phyloP scores from a whole-genome alignment of 1,139 yeast genomes.

The Magnusiomyces tetraspermus region DNA sequence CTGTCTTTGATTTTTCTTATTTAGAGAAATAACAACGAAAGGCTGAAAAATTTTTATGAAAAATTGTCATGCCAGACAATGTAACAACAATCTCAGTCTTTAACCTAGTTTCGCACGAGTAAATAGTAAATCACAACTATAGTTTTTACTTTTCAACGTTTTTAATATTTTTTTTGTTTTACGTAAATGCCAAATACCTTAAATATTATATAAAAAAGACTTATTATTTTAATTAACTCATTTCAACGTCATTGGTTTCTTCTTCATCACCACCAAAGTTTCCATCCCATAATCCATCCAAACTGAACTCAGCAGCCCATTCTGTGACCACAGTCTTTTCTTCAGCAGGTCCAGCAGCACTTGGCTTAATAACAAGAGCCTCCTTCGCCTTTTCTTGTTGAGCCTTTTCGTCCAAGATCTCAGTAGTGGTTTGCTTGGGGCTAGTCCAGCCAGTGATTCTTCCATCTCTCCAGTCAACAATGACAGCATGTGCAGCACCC shows the following conservation, averaged over 20 bases:
- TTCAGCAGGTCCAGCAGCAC: conserved; percentile 22
- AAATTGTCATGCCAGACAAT: no score
- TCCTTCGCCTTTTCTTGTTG: conserved; percentile 9
- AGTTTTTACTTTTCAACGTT: no score
- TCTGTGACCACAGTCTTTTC: conserved; percentile 74
- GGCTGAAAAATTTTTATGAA: no score
- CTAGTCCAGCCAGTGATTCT: conserved; percentile 84
- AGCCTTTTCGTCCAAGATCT: conserved; percentile 21
- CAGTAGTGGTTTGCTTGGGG: conserved; percentile 42
- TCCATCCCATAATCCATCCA: conserved; percentile 54
- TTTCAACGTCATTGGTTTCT: conserved; percentile 11
- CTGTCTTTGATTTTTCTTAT: no score
- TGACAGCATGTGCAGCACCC: conserved; percentile 72
- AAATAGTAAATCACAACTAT: no score
- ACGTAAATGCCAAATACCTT: no score
- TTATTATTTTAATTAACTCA: conserved; percentile 6
- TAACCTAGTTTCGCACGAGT: no score
- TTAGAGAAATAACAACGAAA: no score
- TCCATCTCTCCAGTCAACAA: conserved; percentile 97
- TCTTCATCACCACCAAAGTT: conserved; percentile 16
- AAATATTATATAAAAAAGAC: no score
- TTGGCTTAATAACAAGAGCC: not conserved
- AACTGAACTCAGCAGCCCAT: conserved; percentile 92
- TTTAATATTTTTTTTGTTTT: no score
- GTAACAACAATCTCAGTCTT: no score